These are phyloP conservation scores for Scheffersomyces stipitis DNA, from an alignment of 805 yeast species.

Conservation along the genomic window DNA sequence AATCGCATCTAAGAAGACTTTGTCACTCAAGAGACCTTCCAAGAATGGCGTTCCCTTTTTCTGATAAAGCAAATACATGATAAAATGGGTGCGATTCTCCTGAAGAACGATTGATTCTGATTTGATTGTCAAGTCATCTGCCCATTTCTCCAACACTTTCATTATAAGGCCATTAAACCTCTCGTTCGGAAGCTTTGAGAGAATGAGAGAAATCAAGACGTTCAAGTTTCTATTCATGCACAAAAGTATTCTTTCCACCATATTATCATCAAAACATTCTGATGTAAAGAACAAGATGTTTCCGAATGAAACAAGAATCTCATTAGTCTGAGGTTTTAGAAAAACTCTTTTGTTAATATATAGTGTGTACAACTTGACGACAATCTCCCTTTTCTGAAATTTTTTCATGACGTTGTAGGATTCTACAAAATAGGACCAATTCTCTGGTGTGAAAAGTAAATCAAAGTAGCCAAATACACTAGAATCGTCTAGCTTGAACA, in stretches of 20 bases:
- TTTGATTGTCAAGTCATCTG: slow-evolving; percentile 35
- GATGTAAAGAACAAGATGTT: slow-evolving; percentile 14
- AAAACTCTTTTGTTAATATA: slow-evolving; percentile 9
- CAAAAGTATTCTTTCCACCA: not conserved
- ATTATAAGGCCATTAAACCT: slow-evolving; percentile 4
- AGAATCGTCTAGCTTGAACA: slow-evolving; percentile 18
- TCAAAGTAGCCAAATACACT: slow-evolving; percentile 20
- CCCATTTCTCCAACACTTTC: slow-evolving; percentile 17
- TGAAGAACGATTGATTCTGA: slow-evolving; percentile 45
- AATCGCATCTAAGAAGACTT: slow-evolving; percentile 48
- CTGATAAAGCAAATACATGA: slow-evolving; percentile 37
- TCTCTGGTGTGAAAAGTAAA: slow-evolving; percentile 15
- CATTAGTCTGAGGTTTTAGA: not conserved
- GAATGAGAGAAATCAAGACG: slow-evolving; percentile 14
- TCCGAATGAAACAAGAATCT: slow-evolving; percentile 17
- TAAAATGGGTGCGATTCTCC: slow-evolving; percentile 46
- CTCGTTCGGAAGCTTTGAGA: slow-evolving; percentile 3
- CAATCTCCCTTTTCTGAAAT: slow-evolving; percentile 24
- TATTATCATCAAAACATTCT: slow-evolving; percentile 15
- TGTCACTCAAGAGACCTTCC: slow-evolving; percentile 29
- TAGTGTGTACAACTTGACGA: slow-evolving; percentile 14
- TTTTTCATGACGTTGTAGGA: slow-evolving; percentile 20
- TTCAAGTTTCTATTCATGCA: slow-evolving; percentile 13
- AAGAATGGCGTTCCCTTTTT: slow-evolving; percentile 19
- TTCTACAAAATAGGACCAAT: slow-evolving; percentile 17